Evolutionary conservation across 148 eudicot species (phyloP).

Genomic region (Polygonum maritimum): DNA sequence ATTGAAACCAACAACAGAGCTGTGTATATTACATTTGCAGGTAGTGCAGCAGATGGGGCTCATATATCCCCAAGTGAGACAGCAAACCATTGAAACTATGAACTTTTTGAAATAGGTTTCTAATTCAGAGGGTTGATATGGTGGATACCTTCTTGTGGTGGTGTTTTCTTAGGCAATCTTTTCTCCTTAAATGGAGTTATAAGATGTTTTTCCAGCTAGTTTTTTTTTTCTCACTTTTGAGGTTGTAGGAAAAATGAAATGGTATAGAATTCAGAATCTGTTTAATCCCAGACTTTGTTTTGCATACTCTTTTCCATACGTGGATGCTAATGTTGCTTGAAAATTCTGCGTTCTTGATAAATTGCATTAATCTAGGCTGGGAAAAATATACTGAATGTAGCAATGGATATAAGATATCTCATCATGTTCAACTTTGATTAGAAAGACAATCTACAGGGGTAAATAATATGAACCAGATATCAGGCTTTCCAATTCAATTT

Average conservation of each 20-base stretch:
- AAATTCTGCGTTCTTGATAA: background rate
- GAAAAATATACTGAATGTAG: background rate
- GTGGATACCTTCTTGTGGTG: background rate
- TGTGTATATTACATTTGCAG: background rate
- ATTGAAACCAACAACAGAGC: background rate
- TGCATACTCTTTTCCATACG: background rate
- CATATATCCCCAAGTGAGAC: background rate
- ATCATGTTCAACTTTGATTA: background rate
- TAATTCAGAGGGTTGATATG: background rate
- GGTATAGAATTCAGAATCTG: conserved; percentile 1
- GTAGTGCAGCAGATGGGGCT: background rate
- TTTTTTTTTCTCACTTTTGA: background rate
- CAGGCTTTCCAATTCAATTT: too few relatives aligned
- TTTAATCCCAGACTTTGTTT: background rate
- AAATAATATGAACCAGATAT: background rate
- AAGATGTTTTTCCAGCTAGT: background rate
- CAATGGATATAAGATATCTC: background rate
- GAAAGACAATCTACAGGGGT: too few relatives aligned
- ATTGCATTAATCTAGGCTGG: background rate
- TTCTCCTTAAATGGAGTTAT: background rate
- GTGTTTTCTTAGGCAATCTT: background rate
- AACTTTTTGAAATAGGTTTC: background rate
- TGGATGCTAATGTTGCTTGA: background rate
- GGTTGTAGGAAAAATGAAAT: conserved; percentile 4
- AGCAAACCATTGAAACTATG: background rate